Conservation (phyloP, 2,329 filamentous ascomycete species). For the Aspergillus ochraceus region DNA sequence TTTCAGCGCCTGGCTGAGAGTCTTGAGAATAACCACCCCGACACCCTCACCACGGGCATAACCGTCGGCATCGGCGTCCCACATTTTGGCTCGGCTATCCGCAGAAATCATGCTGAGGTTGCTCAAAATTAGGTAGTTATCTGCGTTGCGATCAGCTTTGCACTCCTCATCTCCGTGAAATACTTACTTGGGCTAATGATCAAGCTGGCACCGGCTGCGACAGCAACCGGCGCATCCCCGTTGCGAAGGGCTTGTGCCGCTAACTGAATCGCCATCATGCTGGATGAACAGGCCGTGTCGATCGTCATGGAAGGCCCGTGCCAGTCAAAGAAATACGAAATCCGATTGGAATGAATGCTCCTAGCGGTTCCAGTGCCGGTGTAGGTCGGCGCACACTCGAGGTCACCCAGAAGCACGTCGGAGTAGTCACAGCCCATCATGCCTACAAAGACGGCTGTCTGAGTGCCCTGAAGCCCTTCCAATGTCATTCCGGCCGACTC, state of each 20-base stretch:
- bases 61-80: conserved; percentile 45
- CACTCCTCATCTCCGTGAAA: neutral
- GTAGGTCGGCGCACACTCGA: conserved; percentile 1
- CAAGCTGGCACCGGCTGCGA: conserved; percentile 9
- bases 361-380: conserved; percentile 24
- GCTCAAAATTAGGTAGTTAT: neutral
- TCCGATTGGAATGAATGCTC: conserved; percentile 34
- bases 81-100: conserved; percentile 50
- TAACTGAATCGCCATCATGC: conserved; percentile 30
- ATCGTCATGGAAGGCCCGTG: conserved; percentile 38
- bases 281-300: conserved; percentile 46
- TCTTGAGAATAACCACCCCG: conserved; percentile 51
- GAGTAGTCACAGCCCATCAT: conserved; percentile 9
- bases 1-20: conserved; percentile 44
- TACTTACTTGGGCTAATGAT: conserved; percentile 7
- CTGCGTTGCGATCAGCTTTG: neutral
- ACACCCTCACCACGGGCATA: conserved; percentile 54
- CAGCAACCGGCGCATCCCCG: conserved; percentile 18
- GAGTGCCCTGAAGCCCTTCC: neutral
- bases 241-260: conserved; percentile 25
- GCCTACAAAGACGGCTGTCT: conserved; percentile 9
- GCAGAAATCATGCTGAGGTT: conserved; percentile 46
- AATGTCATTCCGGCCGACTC: conserved; percentile 3
- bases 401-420: neutral
- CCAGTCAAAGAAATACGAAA: conserved; percentile 23